Evolutionary conservation across 768 basidiomycete genomes (phyloP), one percentile per base, ranked within the genome.

Genomic region (Rhodotorula babjevae): DNA sequence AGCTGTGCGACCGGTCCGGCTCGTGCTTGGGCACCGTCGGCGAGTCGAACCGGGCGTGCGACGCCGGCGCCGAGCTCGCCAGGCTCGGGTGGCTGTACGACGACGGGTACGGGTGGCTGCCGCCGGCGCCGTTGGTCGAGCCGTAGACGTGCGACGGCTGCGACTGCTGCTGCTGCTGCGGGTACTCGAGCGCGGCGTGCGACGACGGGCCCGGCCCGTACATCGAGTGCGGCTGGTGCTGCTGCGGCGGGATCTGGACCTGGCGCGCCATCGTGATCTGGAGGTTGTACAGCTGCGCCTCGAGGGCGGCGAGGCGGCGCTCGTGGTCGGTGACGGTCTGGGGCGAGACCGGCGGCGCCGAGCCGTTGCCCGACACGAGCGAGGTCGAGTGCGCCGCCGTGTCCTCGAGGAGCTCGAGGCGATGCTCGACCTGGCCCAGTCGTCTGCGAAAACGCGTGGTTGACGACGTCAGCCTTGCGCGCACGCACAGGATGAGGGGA

Each of bases 211-310:
- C 25, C 23, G 50, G 50, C 23, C 23, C 23, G 50, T 46, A 60
- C n/a, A 36, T 19, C 27, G 64, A 18, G 11, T 42, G 60, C 36
- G 64, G 19, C 42, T 7, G 64, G 16, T 47, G 59, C 52, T 56
- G 56, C 14, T 33, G 44, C 6, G 53, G 52, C 16, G 23, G 60
- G 15, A n/a, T 62, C 14, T 59, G 49, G 23, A 49, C n/a, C 29
- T 36, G 40, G n/a, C 68, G 59, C 3, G 63, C 47, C 14, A 55
- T 57, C 3, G 57, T 19, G 31, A 71, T 55, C 52, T 75, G 74
- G 2, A 75, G 57, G 4, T 67, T 60, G 58, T 75, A 72, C 7
- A 75, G 52, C 42, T 75, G 74, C 4, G 67, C 63, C 29, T 75
- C 74, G 52, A 75, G 74, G 0, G 63, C 55, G 18, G 74, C 74